These are phyloP conservation scores for Malus hybrid DNA, from an alignment of 331 rosid genomes.

Conservation along the genomic window DNA sequence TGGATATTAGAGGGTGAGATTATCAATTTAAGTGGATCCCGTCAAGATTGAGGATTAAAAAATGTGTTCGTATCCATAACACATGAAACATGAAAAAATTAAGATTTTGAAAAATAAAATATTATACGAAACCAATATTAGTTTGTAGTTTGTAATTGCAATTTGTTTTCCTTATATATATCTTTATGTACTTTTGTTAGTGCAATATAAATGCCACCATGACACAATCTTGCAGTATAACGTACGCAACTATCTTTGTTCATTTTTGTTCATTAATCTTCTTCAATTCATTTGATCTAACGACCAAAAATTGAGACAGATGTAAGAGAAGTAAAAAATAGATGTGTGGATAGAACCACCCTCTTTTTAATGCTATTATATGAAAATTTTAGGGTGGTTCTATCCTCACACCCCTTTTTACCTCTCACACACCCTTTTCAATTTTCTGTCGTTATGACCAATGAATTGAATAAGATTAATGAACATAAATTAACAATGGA, in stretches of 20 bases:
- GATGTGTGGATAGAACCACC: too few relatives aligned
- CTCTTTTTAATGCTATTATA: neutral
- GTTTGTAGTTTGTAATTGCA: neutral
- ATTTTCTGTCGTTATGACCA: too few relatives aligned
- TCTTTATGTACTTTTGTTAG: neutral
- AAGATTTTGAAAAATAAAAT: neutral
- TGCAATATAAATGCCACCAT: neutral
- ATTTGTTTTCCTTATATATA: neutral
- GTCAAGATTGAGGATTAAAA: neutral
- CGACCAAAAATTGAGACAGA: too few relatives aligned
- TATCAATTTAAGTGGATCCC: neutral
- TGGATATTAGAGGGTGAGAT: neutral
- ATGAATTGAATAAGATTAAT: too few relatives aligned
- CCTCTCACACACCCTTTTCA: too few relatives aligned
- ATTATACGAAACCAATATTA: too few relatives aligned
- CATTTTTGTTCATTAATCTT: too few relatives aligned
- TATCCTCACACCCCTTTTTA: too few relatives aligned
- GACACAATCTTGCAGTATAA: neutral
- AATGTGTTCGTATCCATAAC: neutral
- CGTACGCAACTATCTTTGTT: neutral
- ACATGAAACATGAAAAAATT: neutral
- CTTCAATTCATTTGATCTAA: too few relatives aligned
- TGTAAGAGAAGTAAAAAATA: too few relatives aligned
- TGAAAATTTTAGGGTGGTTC: neutral
- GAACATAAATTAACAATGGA: accelerated